Evolutionary conservation across 495 filamentous ascomycete species (phyloP).

Genomic region (Aspergillus homomorphus): DNA sequence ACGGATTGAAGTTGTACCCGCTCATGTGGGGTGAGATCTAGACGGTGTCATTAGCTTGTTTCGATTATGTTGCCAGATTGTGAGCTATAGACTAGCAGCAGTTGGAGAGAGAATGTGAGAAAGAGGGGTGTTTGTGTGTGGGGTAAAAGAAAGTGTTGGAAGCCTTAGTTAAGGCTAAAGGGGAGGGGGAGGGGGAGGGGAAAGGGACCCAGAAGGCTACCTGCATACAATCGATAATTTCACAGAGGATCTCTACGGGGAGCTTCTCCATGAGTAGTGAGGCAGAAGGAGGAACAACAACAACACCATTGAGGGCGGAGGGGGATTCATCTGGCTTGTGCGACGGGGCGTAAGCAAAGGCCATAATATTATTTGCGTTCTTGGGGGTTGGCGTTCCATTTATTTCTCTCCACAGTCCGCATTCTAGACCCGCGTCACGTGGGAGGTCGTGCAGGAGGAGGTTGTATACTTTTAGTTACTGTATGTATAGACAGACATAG

Average conservation of each 20-base stretch:
- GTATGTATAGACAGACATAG: no score
- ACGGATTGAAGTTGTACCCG: slow-evolving; percentile 70
- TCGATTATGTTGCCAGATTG: not conserved
- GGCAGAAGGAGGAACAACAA: slow-evolving; percentile 4
- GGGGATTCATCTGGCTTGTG: slow-evolving; percentile 14
- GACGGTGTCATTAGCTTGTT: not conserved
- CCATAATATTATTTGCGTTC: slow-evolving; percentile 1
- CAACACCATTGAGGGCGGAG: slow-evolving; percentile 35
- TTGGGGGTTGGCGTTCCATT: slow-evolving; percentile 2
- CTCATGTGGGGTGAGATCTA: slow-evolving; percentile 67
- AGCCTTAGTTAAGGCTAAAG: slow-evolving; percentile 5
- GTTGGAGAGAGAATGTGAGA: not conserved
- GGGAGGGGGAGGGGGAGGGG: slow-evolving; percentile 9
- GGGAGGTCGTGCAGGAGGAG: no score
- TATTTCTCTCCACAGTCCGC: slow-evolving; percentile 5
- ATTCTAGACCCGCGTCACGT: slow-evolving; percentile 5
- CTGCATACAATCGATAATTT: slow-evolving; percentile 68
- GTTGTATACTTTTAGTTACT: no score
- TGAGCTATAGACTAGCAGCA: slow-evolving; percentile 7
- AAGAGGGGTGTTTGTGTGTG: slow-evolving; percentile 17
- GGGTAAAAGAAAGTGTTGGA: slow-evolving; percentile 24
- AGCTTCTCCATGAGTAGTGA: slow-evolving; percentile 55
- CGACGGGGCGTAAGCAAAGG: slow-evolving; percentile 2
- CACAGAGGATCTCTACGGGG: slow-evolving; percentile 73
- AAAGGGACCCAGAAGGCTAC: no score